phyloP scores from a whole-genome alignment of 1,284 basidiomycete species.

The Porodaedalea pini region DNA sequence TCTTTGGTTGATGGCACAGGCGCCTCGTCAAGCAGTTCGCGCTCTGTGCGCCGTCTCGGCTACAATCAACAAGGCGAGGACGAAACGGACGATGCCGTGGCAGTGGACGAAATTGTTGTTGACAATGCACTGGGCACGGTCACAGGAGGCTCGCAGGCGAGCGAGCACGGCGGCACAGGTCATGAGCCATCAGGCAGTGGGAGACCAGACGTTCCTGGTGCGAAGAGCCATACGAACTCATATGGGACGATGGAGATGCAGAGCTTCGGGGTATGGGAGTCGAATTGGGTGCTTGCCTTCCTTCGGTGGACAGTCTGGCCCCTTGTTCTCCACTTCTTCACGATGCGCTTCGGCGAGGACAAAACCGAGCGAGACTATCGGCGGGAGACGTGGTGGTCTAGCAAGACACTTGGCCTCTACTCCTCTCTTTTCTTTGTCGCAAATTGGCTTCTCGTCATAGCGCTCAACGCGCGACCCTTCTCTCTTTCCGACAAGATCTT shows the following conservation, averaged over 20 bases:
- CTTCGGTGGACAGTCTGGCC: conserved; percentile 43
- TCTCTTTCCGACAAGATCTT: conserved; percentile 56
- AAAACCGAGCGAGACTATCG: conserved; percentile 56
- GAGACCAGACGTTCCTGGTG: conserved; percentile 25
- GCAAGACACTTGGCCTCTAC: conserved; percentile 55
- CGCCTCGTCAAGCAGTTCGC: conserved; percentile 35
- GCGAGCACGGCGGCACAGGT: conserved; percentile 45
- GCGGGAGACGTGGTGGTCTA: conserved; percentile 12
- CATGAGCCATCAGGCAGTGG: conserved; percentile 42
- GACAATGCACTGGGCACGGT: conserved; percentile 34
- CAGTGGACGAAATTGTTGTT: conserved; percentile 69
- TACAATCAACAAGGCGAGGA: conserved; percentile 23
- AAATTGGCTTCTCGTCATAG: conserved; percentile 64
- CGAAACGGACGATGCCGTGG: conserved; percentile 34
- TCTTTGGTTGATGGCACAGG: conserved; percentile 40
- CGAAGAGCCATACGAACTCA: conserved; percentile 30
- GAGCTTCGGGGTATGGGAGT: conserved; percentile 30
- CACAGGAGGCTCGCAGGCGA: conserved; percentile 1
- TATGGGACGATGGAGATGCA: conserved; percentile 25
- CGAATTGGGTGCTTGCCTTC: conserved; percentile 29
- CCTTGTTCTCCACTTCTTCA: conserved; percentile 46
- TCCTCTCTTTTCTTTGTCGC: conserved; percentile 61
- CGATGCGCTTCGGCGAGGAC: conserved; percentile 51
- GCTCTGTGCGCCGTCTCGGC: conserved; percentile 19
- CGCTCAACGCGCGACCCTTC: conserved; percentile 47